Evolutionary conservation across 2,329 filamentous ascomycete species (phyloP), one percentile per base, ranked within the genome.

Genomic region (Ambrosiella xylebori): DNA sequence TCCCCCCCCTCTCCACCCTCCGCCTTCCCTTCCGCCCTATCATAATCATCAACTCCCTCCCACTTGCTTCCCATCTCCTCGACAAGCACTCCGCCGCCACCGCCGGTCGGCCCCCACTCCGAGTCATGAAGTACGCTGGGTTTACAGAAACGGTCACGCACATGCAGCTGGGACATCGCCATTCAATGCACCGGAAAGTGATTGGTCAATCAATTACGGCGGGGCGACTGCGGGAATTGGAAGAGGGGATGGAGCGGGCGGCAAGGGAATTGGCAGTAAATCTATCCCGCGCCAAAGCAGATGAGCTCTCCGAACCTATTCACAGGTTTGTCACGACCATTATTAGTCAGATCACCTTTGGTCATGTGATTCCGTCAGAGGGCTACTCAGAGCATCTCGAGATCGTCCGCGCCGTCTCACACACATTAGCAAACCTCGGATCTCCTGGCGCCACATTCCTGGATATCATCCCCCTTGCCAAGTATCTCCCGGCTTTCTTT

Each of bases 21-120:
- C n/a, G n/a, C n/a, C n/a, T 47, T 15, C 9, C n/a, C 7, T 47
- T 47, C 44, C 72, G 70, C 1, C 69, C 71, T 0, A 73, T 71
- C 7, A 70, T 74, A 55, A 63, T 73, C 7, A 64, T 74, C 1
- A 71, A 71, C 0, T 73, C 71, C 0, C 71, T 71, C 0, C 68
- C 71, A 47, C 70, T 70, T 1, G 71, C 71, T 0, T 72, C 70
- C 69, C 71, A 73, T 40, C 66, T 74, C 0, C 67, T 74, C 0
- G 73, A 75, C 61, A 71, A 70, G 57, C 68, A 69, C 3, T 71
- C 72, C 1, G 66, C 70, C 2, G 67, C 71, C 44, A 74, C 71
- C 58, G 74, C 72, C 0, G 74, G 72, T 0, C 67, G 73, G 0
- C 73, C 73, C 0, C 66, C 72, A 2, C 74, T 75, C 11, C 11